A percentile compares a stretch with the other conserved stretches of the same genome.
Evolutionary conservation across 495 filamentous ascomycete species (phyloP).

Genomic region (Aspergillus panamensis): DNA sequence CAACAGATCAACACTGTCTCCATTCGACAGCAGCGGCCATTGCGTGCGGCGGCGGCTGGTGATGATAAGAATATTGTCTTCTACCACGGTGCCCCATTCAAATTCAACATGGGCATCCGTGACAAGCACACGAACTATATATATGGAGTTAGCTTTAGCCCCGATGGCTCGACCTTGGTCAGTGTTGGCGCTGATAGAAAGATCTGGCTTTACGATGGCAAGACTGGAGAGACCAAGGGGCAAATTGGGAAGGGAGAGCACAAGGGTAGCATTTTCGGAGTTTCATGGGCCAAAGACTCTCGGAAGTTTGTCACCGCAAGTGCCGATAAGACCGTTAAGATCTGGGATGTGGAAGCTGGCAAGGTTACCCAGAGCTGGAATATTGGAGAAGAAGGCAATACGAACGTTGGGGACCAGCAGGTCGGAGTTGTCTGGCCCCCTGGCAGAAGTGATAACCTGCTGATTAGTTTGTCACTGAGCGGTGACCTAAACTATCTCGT

Average conservation of each 20-base stretch:
- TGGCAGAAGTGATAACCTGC: constrained; percentile 74
- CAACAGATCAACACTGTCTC: constrained; percentile 86
- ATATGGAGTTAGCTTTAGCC: constrained; percentile 83
- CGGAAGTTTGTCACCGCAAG: constrained; percentile 86
- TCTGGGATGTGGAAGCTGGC: constrained; percentile 71
- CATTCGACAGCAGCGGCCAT: constrained; percentile 81
- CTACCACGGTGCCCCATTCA: constrained; percentile 90
- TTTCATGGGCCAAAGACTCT: constrained; percentile 88
- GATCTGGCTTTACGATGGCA: constrained; percentile 94
- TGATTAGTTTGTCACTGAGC: constrained; percentile 83
- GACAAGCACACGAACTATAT: constrained; percentile 85
- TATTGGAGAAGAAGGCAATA: constrained; percentile 73
- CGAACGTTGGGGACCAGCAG: constrained; percentile 80
- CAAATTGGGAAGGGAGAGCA: constrained; percentile 81
- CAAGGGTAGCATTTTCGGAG: constrained; percentile 85
- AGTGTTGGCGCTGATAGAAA: constrained; percentile 85
- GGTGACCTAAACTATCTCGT: constrained; percentile 89
- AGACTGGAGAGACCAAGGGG: constrained; percentile 76
- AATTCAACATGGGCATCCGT: constrained; percentile 74
- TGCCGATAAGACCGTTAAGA: constrained; percentile 81
- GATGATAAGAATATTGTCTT: constrained; percentile 90
- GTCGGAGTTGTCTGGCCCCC: constrained; percentile 91
- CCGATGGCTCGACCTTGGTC: constrained; percentile 78
- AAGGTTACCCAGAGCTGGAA: constrained; percentile 77
- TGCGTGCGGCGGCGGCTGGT: constrained; percentile 84